Conservation (phyloP, 225 moss, liverwort and hornwort genomes). For the Pleurozium schreberi region DNA sequence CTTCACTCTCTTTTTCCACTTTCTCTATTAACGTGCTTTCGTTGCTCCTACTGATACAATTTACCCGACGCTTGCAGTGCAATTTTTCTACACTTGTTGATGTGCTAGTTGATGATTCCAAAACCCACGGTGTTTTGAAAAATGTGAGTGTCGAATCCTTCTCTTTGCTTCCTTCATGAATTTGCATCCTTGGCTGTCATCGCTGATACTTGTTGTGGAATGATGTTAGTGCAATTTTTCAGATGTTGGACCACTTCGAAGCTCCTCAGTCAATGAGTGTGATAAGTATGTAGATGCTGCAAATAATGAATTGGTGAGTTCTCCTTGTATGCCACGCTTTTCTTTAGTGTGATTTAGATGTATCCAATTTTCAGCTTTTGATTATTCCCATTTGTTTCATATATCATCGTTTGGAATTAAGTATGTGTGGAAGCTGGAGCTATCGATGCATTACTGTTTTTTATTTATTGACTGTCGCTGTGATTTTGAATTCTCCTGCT, state of each 20-base stretch:
- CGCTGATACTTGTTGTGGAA: not conserved
- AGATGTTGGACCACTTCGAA: conserved; percentile 21
- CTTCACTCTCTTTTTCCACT: not conserved
- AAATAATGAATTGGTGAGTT: conserved; percentile 28
- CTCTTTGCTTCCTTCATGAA: not conserved
- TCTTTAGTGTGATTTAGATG: not conserved
- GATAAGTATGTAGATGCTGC: conserved; percentile 35
- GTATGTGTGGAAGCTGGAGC: not conserved
- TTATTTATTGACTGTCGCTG: not conserved
- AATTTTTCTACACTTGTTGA: conserved; percentile 16
- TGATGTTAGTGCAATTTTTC: conserved; percentile 74
- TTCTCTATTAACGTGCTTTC: not conserved
- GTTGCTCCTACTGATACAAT: not conserved
- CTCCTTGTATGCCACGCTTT: not conserved
- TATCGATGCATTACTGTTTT: not conserved
- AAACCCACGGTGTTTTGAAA: conserved; percentile 32
- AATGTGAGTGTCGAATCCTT: conserved; percentile 26
- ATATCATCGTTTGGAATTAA: not conserved
- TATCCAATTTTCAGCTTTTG: not conserved
- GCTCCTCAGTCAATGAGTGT: conserved; percentile 29
- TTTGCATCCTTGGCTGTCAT: not conserved
- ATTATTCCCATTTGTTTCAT: not conserved
- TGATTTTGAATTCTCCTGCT: not conserved
- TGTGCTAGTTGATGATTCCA: conserved; percentile 40
- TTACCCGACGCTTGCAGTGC: conserved; percentile 19